phyloP scores from a whole-genome alignment of 805 yeast species.

The Torulaspora indica region DNA sequence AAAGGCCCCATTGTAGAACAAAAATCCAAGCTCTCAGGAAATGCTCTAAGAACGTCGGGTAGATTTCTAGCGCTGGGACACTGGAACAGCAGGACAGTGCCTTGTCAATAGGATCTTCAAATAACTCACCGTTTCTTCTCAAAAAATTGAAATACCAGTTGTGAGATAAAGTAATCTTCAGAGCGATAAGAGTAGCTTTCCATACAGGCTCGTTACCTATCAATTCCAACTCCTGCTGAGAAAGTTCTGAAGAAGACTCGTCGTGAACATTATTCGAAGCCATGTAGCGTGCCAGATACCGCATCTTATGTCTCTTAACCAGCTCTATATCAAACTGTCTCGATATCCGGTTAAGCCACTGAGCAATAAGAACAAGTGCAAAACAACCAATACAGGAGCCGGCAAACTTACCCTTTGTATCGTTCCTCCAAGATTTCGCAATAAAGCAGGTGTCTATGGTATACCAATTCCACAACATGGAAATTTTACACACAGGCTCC shows the following conservation, averaged over 20 bases:
- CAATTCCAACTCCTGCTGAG: neutral
- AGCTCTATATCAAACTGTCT: constrained; percentile 49
- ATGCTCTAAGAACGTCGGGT: constrained; percentile 49
- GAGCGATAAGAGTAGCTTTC: constrained; percentile 16
- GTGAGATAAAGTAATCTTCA: constrained; percentile 34
- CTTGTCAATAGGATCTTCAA: constrained; percentile 3
- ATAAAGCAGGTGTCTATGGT: constrained; percentile 63
- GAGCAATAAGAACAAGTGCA: constrained; percentile 51
- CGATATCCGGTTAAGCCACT: constrained; percentile 51
- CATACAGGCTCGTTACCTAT: constrained; percentile 8
- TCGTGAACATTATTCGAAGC: constrained; percentile 5
- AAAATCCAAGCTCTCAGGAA: constrained; percentile 46
- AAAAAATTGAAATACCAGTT: constrained; percentile 31
- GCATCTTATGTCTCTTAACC: constrained; percentile 25
- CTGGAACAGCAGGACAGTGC: constrained; percentile 11
- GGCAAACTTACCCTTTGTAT: constrained; percentile 56
- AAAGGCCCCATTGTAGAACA: constrained; percentile 57
- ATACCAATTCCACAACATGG: constrained; percentile 73
- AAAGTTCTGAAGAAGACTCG: constrained; percentile 11
- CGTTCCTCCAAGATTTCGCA: constrained; percentile 59
- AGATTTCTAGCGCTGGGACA: constrained; percentile 19
- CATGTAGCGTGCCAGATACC: constrained; percentile 9
- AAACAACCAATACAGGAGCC: constrained; percentile 73
- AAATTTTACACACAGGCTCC: constrained; percentile 18
- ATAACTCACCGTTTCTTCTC: constrained; percentile 1